These are phyloP conservation scores for Nitzschia sp. DNA, from an alignment of 108 stramenopile species.

Conservation along the genomic window DNA sequence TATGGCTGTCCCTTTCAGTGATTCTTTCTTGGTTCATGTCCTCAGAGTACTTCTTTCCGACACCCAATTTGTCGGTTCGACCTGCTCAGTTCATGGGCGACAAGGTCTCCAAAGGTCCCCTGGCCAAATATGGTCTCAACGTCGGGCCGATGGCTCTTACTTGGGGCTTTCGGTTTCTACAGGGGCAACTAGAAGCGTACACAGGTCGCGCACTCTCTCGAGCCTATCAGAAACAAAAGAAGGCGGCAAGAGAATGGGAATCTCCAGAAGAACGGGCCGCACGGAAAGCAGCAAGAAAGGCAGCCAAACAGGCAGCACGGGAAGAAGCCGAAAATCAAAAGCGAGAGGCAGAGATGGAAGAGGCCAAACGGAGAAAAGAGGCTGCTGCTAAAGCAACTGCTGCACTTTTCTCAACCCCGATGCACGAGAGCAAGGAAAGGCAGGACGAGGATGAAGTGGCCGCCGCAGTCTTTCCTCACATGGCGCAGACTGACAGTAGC, in stretches of 20 bases:
- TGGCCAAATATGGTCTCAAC: conserved; percentile 73
- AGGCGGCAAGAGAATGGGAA: conserved; percentile 27
- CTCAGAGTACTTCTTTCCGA: conserved; percentile 79
- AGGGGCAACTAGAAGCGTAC: conserved; percentile 56
- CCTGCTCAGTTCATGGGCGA: conserved; percentile 78
- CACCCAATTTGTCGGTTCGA: conserved; percentile 63
- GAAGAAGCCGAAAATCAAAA: conserved; percentile 27
- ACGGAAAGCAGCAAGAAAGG: conserved; percentile 36
- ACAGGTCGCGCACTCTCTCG: conserved; percentile 63
- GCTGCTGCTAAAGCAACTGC: conserved; percentile 31
- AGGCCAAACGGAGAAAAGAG: conserved; percentile 28
- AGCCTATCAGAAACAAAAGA: conserved; percentile 50
- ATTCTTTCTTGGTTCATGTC: conserved; percentile 74
- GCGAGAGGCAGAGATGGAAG: conserved; percentile 20
- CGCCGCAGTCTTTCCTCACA: background rate
- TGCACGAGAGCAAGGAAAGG: background rate
- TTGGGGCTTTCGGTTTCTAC: conserved; percentile 73
- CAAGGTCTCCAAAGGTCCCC: conserved; percentile 41
- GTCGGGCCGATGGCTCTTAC: conserved; percentile 84
- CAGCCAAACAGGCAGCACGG: conserved; percentile 27
- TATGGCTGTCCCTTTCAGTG: conserved; percentile 77
- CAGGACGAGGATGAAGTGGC: background rate
- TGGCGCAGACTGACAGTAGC: background rate
- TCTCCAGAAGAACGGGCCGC: conserved; percentile 39
- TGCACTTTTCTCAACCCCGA: conserved; percentile 12